Evolutionary conservation across 768 basidiomycete genomes (phyloP), one percentile per base, ranked within the genome.

Genomic region (Panaeolus cyanescens): DNA sequence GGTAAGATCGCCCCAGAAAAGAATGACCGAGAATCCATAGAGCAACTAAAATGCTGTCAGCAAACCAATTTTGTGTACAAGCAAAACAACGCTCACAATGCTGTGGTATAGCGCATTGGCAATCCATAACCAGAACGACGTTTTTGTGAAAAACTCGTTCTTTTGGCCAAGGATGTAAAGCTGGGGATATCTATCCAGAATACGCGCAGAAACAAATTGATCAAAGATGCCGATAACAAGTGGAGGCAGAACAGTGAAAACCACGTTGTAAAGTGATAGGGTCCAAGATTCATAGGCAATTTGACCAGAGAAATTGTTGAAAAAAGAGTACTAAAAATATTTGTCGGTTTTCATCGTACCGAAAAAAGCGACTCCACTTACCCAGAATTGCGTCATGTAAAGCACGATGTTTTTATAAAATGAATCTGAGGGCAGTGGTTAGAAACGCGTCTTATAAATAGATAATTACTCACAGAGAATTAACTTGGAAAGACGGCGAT

Each of bases 241-340:
- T 0, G 97, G 97, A 0, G 97, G 96, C 1, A 99, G 83, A 33
- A 99, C 85, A 37, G 96, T 96, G 80, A 99, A 99, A 54, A 97
- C 74, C 67, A 99, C 94, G 71, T 97, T 97, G 80, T 97, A 99
- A 69, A 96, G 83, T 0, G 97, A 95, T 69, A 99, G 84, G 7
- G 97, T 96, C 97, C 97, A 99, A 20, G 96, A 97, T 77, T 99
- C 97, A 72, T 95, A 96, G 55, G 95, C 92, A 63, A 99, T 96
- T 74, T 99, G 97, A 19, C 97, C 97, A 0, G 97, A 99, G 79
- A 97, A 99, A 69, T 96, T 97, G 82, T 99, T 99, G 85, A 96
- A 93, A 82, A 98, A 96, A 9, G 97, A 97, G 75, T 87, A 99
- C 96, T 98, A 55, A n/a, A 55, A 2, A 37, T 17, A 10, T 22